Conservation (phyloP, 306 rosid species). For the Calophaca sinica region DNA sequence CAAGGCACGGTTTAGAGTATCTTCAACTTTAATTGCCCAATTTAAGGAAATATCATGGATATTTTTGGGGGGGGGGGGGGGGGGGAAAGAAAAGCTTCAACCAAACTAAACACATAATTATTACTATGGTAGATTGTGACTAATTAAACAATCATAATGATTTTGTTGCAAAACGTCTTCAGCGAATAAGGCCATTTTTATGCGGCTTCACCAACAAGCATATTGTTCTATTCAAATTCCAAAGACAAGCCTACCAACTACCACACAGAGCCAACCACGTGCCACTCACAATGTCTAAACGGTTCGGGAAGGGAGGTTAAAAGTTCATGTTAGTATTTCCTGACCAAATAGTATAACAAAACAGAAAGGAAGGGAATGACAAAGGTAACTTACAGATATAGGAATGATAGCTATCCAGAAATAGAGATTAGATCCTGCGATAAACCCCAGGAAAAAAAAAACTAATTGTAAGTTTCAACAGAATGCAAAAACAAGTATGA, state of each 20-base stretch:
- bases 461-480: slow-evolving; percentile 39
- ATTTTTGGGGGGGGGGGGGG: background rate
- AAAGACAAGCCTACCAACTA: slow-evolving; percentile 3
- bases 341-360: slow-evolving; percentile 12
- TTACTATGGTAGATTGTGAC: background rate
- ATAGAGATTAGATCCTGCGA: slow-evolving; percentile 91
- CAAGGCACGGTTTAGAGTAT: slow-evolving; percentile 26
- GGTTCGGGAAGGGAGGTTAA: slow-evolving; percentile 3
- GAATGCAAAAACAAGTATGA: slow-evolving; percentile 36
- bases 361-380: slow-evolving; percentile 26
- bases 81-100: background rate
- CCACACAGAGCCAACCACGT: background rate
- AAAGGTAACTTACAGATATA: slow-evolving; percentile 65
- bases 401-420: slow-evolving; percentile 99
- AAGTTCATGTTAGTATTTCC: slow-evolving; percentile 8
- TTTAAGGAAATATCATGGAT: background rate
- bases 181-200: slow-evolving; percentile 18
- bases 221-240: background rate
- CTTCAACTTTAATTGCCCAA: background rate
- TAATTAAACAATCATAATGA: slow-evolving; percentile 26
- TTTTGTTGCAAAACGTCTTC: background rate
- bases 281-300: slow-evolving; percentile 12
- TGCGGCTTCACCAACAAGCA: slow-evolving; percentile 17
- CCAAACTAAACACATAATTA: background rate
- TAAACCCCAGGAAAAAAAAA: slow-evolving; percentile 26